phyloP scores from a whole-genome alignment of 345 rosid species.

The Lepidium aucheri region DNA sequence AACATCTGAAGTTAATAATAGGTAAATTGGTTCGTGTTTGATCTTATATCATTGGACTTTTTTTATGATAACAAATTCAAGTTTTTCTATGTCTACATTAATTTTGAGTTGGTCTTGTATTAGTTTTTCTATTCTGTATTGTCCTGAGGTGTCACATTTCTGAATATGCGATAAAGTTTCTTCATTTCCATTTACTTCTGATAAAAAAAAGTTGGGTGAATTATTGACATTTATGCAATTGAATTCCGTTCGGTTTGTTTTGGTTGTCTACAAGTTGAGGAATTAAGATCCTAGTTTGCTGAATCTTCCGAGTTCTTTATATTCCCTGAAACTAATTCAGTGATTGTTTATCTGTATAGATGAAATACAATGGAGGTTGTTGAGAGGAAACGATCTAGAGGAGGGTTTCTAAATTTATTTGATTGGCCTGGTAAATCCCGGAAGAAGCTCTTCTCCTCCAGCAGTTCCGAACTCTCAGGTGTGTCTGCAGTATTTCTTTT shows the following conservation, averaged over 20 bases:
- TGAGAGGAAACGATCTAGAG: constrained; percentile 64
- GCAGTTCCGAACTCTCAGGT: constrained; percentile 47
- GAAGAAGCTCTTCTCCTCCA: constrained; percentile 62
- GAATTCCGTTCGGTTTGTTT: background rate
- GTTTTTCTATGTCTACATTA: background rate
- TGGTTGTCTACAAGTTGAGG: background rate
- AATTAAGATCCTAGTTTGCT: background rate
- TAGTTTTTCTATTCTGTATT: background rate
- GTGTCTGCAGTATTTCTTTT: background rate
- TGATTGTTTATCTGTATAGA: constrained; percentile 9
- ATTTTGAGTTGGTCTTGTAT: constrained; percentile 5
- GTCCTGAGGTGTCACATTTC: constrained; percentile 16
- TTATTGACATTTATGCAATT: background rate
- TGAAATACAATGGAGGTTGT: constrained; percentile 50
- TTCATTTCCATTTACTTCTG: constrained; percentile 5
- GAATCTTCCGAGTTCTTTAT: background rate
- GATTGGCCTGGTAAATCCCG: constrained; percentile 87
- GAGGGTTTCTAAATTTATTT: constrained; percentile 55
- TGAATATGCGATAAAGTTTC: background rate
- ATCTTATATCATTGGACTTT: background rate
- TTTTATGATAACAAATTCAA: background rate
- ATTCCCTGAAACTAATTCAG: background rate
- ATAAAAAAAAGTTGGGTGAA: background rate
- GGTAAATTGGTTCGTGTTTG: constrained; percentile 3
- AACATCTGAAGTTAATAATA: background rate